These are phyloP conservation scores for Auriscalpium microsporum DNA, from an alignment of 768 basidiomycete species.

Conservation along the genomic window DNA sequence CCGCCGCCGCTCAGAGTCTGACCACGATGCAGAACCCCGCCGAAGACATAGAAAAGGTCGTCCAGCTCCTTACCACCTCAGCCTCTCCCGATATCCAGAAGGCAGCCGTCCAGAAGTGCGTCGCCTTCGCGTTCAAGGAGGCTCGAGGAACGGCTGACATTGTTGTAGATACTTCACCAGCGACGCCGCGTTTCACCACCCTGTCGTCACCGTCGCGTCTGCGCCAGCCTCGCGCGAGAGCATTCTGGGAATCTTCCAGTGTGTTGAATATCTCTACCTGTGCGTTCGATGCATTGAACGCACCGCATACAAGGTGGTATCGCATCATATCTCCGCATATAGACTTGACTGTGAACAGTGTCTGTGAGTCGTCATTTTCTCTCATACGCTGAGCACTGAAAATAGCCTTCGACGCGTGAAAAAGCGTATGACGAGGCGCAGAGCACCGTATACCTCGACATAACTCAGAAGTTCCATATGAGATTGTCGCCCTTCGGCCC, in stretches of 20 bases:
- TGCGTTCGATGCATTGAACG: background rate
- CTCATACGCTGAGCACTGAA: background rate
- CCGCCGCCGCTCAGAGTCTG: background rate
- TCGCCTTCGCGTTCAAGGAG: background rate
- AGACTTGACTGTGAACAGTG: slow-evolving; percentile 30
- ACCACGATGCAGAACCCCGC: slow-evolving; percentile 1
- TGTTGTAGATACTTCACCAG: slow-evolving; percentile 38
- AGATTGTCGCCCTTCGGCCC: slow-evolving; percentile 38
- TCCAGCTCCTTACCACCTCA: background rate
- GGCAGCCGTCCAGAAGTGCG: background rate
- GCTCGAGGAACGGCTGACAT: background rate
- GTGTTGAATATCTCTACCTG: slow-evolving; percentile 9
- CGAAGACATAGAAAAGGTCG: background rate
- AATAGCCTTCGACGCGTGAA: background rate
- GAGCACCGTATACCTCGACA: slow-evolving; percentile 40
- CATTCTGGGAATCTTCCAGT: slow-evolving; percentile 54
- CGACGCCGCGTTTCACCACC: slow-evolving; percentile 52
- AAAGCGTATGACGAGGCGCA: slow-evolving; percentile 41
- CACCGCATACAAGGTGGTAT: slow-evolving; percentile 40
- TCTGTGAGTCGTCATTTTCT: slow-evolving; percentile 30
- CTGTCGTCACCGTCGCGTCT: slow-evolving; percentile 41
- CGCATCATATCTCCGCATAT: slow-evolving; percentile 50
- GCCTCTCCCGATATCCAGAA: slow-evolving; percentile 3
- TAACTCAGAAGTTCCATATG: slow-evolving; percentile 45
- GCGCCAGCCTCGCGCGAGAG: slow-evolving; percentile 44